A percentile compares a stretch with the other conserved stretches of the same genome.
Evolutionary conservation across 1,139 yeast genomes (phyloP).

Genomic region (Yamadazyma trypodendri): DNA sequence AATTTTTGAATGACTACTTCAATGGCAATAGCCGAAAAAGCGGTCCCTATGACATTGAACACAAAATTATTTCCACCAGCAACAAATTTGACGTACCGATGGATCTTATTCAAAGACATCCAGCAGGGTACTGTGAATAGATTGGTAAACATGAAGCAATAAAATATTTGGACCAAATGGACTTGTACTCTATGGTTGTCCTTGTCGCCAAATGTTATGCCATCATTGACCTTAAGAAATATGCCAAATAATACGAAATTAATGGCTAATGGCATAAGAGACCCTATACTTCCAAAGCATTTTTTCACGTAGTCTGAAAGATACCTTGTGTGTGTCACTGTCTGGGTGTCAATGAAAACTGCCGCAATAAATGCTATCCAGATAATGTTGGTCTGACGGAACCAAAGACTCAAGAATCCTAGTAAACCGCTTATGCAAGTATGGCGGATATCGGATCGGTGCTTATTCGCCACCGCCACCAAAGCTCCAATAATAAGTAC

Average conservation of each 20-base stretch:
- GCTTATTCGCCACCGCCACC: slow-evolving; percentile 33
- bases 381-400: slow-evolving; percentile 87
- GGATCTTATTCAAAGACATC: slow-evolving; percentile 43
- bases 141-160: slow-evolving; percentile 64
- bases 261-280: slow-evolving; percentile 49
- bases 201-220: slow-evolving; percentile 86
- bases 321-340: slow-evolving; percentile 20
- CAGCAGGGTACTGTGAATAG: slow-evolving; percentile 71
- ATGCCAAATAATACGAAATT: slow-evolving; percentile 52
- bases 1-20: slow-evolving; percentile 51
- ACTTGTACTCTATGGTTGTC: slow-evolving; percentile 72
- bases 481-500: slow-evolving; percentile 52
- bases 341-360: slow-evolving; percentile 45
- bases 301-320: slow-evolving; percentile 11
- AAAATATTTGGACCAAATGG: slow-evolving; percentile 80
- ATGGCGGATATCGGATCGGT: slow-evolving; percentile 16
- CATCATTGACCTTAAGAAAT: slow-evolving; percentile 66
- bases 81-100: slow-evolving; percentile 32
- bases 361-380: slow-evolving; percentile 74
- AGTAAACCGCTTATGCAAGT: slow-evolving; percentile 38
- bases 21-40: slow-evolving; percentile 30
- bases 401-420: slow-evolving; percentile 60
- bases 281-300: slow-evolving; percentile 23
- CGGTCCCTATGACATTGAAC: slow-evolving; percentile 17
- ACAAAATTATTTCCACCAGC: slow-evolving; percentile 13